phyloP scores from a whole-genome alignment of 495 filamentous ascomycete species.

The Pyrenopolyporus hunteri region DNA sequence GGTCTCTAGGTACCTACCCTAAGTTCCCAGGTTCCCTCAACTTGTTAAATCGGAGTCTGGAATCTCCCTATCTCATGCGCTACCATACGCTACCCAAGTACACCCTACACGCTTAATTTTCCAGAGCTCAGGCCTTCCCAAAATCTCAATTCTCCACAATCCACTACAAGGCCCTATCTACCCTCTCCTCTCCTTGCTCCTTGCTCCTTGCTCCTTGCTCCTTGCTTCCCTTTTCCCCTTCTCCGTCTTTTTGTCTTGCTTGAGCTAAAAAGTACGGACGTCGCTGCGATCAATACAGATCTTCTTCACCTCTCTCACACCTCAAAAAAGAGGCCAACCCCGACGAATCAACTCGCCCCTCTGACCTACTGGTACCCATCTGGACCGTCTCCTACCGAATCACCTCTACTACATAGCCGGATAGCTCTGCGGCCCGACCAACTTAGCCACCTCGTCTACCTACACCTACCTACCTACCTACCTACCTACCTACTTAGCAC shows the following conservation, averaged over 20 bases:
- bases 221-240: constrained; percentile 16
- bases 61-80: constrained; percentile 40
- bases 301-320: constrained; percentile 10
- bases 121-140: constrained; percentile 37
- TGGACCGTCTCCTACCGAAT: constrained; percentile 27
- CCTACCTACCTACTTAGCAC: too few species aligned
- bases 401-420: constrained; percentile 35
- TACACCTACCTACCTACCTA: too few species aligned
- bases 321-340: too few species aligned
- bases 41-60: constrained; percentile 35
- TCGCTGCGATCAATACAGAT: constrained; percentile 32
- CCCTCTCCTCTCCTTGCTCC: constrained; percentile 19
- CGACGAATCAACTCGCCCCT: constrained; percentile 24
- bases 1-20: not conserved
- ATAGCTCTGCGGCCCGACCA: constrained; percentile 37
- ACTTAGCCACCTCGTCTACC: constrained; percentile 37
- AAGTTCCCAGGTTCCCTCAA: constrained; percentile 15
- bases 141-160: constrained; percentile 41
- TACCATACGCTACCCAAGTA: constrained; percentile 26
- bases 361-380: constrained; percentile 14
- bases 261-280: constrained; percentile 35
- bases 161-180: constrained; percentile 34
- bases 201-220: constrained; percentile 8
- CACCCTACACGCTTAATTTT: constrained; percentile 36
- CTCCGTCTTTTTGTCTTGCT: constrained; percentile 24